Conservation (phyloP, 2,329 filamentous ascomycete genomes). For the Curvularia verruculosa region DNA sequence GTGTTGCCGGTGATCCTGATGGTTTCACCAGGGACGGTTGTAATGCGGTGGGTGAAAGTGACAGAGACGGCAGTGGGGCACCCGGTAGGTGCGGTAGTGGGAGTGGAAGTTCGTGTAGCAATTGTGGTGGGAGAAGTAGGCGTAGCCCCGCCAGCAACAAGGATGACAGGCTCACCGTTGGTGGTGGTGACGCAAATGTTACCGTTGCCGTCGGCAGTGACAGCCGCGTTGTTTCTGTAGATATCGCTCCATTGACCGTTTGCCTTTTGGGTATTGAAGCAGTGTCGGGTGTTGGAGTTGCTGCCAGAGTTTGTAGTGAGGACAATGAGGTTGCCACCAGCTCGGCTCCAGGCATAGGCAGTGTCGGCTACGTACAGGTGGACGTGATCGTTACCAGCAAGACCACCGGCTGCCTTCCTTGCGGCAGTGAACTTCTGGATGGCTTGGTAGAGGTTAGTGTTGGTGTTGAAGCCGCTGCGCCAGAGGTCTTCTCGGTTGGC, state of each 20-base stretch:
- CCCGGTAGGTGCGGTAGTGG: constrained; percentile 13
- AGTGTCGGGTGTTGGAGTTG: constrained; percentile 49
- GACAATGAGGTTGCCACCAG: constrained; percentile 53
- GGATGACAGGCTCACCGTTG: constrained; percentile 54
- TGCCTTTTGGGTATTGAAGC: constrained; percentile 51
- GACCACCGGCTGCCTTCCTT: constrained; percentile 49
- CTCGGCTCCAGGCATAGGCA: constrained; percentile 57
- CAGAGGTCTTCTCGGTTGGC: constrained; percentile 52
- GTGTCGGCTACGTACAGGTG: constrained; percentile 52
- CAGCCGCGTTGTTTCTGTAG: constrained; percentile 46
- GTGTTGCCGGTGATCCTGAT: constrained; percentile 55
- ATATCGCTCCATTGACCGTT: constrained; percentile 52
- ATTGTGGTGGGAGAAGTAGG: constrained; percentile 23
- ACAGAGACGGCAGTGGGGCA: constrained; percentile 46
- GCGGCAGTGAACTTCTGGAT: constrained; percentile 36
- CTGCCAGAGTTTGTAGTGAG: constrained; percentile 55
- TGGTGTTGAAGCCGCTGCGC: constrained; percentile 46
- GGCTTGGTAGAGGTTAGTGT: constrained; percentile 37
- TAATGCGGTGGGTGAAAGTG: constrained; percentile 55
- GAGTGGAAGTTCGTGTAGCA: constrained; percentile 9
- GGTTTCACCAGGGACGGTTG: constrained; percentile 57
- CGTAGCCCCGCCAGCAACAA: constrained; percentile 33
- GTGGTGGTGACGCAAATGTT: constrained; percentile 51
- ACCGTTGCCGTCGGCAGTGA: constrained; percentile 50
- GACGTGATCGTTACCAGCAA: constrained; percentile 53